phyloP scores from a whole-genome alignment of 306 rosid species.

The Fragaria nilgerrensis region DNA sequence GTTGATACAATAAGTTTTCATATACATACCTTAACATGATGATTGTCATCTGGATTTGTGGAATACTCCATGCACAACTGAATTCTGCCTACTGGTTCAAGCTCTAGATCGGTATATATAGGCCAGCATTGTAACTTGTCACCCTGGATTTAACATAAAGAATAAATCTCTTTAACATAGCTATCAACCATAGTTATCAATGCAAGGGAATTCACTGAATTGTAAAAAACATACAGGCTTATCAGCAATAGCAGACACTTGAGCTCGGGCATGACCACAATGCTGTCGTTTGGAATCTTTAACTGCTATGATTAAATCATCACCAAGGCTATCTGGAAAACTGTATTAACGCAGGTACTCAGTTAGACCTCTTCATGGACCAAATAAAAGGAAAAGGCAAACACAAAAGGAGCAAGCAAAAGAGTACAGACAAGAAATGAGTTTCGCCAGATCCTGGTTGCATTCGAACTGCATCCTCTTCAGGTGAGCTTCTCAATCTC shows the following conservation, averaged over 20 bases:
- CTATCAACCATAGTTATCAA: background rate
- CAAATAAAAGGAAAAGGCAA: background rate
- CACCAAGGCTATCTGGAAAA: slow-evolving; percentile 31
- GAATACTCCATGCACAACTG: slow-evolving; percentile 34
- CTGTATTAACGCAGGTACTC: slow-evolving; percentile 15
- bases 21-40: slow-evolving; percentile 28
- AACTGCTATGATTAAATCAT: slow-evolving; percentile 31
- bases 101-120: slow-evolving; percentile 27
- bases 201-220: background rate
- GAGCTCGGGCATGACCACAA: slow-evolving; percentile 30
- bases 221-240: slow-evolving; percentile 22
- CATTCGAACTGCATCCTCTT: slow-evolving; percentile 30
- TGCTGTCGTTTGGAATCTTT: slow-evolving; percentile 31
- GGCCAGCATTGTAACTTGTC: slow-evolving; percentile 39
- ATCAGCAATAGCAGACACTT: slow-evolving; percentile 37
- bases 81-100: slow-evolving; percentile 35
- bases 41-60: slow-evolving; percentile 12
- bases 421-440: slow-evolving; percentile 29
- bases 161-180: background rate
- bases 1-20: background rate
- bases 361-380: background rate
- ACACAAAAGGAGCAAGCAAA: background rate
- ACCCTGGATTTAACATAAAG: slow-evolving; percentile 23
- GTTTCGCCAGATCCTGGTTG: slow-evolving; percentile 37
- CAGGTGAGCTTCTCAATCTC: slow-evolving; percentile 37